Percentiles rank a stretch among this genome's conserved stretches.
Evolutionary conservation across 148 eudicot species (phyloP).

Genomic region (Vaccinium vitisidaea): DNA sequence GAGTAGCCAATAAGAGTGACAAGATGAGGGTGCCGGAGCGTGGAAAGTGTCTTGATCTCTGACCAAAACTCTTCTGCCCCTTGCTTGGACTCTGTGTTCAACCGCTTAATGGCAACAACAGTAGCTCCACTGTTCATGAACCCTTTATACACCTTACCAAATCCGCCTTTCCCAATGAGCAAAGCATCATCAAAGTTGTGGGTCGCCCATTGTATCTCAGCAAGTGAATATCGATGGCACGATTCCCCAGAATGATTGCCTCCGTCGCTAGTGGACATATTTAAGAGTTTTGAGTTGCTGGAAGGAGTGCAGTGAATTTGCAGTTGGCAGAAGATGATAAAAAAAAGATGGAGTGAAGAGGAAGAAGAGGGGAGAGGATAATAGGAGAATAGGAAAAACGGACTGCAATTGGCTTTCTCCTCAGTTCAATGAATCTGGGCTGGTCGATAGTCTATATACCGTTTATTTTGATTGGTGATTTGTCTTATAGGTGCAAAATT

Average conservation of each 20-base stretch:
- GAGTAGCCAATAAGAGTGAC: slow-evolving; percentile 28
- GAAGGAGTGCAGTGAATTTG: neutral
- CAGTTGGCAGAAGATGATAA: neutral
- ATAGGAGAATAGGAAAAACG: too few species aligned
- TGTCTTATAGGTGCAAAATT: too few species aligned
- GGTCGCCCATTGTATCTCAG: slow-evolving; percentile 11
- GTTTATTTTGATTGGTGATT: too few species aligned
- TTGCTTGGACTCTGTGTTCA: slow-evolving; percentile 9
- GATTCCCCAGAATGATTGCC: neutral
- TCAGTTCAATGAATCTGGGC: too few species aligned
- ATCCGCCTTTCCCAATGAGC: slow-evolving; percentile 19
- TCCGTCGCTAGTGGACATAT: neutral
- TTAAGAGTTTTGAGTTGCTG: neutral
- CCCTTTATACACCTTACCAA: slow-evolving; percentile 27
- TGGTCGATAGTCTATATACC: too few species aligned
- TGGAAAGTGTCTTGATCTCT: slow-evolving; percentile 18
- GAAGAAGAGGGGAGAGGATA: neutral
- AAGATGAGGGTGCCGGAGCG: slow-evolving; percentile 18
- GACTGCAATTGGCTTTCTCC: too few species aligned
- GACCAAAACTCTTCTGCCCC: slow-evolving; percentile 15
- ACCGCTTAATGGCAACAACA: slow-evolving; percentile 18
- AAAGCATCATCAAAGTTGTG: slow-evolving; percentile 10
- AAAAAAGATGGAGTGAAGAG: neutral
- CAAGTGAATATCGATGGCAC: slow-evolving; percentile 10
- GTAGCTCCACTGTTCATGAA: slow-evolving; percentile 1